Conservation (phyloP, 768 basidiomycete species). For the Coprinellus aureogranulatus region DNA sequence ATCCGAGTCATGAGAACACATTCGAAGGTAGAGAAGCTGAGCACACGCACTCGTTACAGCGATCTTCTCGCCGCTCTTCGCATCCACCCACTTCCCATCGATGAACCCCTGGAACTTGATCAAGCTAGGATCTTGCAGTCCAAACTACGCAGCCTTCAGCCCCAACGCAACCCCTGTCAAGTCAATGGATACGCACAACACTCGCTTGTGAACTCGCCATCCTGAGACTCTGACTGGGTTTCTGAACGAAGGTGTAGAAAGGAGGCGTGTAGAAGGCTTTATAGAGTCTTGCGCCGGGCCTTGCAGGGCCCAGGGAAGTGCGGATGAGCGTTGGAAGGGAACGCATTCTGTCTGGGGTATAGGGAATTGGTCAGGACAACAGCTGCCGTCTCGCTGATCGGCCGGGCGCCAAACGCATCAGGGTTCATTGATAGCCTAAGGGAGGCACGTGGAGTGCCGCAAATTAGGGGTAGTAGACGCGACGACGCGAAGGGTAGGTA, state of each 20-base stretch:
- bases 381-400: no score
- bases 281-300: neutral
- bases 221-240: slow-evolving; percentile 25
- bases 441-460: no score
- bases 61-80: slow-evolving; percentile 70
- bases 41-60: slow-evolving; percentile 66
- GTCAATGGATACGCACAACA: slow-evolving; percentile 22
- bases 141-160: slow-evolving; percentile 44
- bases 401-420: no score
- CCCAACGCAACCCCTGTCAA: no score
- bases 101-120: slow-evolving; percentile 77
- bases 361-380: slow-evolving; percentile 1
- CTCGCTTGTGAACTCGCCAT: slow-evolving; percentile 60
- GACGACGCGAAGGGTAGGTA: no score
- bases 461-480: no score
- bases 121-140: slow-evolving; percentile 73
- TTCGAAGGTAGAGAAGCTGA: neutral
- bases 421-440: no score
- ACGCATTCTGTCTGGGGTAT: neutral
- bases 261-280: neutral
- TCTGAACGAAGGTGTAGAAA: neutral
- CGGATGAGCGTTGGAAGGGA: neutral
- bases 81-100: slow-evolving; percentile 83
- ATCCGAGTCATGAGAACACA: neutral
- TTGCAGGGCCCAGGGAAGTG: neutral